Conservation (phyloP, 1,284 basidiomycete species). For the Irpex sp. region DNA sequence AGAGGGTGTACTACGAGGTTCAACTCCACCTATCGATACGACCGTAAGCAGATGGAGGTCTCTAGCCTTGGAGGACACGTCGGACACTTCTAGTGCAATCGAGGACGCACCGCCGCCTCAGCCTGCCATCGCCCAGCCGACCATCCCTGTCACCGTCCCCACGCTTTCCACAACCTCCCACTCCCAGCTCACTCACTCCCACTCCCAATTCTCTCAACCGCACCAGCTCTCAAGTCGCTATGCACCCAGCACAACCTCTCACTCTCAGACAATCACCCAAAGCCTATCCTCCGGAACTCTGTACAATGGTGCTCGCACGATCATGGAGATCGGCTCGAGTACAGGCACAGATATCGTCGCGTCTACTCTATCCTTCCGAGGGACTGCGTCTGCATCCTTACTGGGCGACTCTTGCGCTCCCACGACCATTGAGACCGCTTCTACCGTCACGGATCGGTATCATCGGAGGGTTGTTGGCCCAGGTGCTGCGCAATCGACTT, state of each 20-base stretch:
- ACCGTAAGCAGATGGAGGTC: conserved; percentile 3
- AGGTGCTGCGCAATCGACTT: not conserved
- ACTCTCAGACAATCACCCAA: not conserved
- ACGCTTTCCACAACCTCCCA: not conserved
- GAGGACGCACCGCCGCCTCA: not conserved
- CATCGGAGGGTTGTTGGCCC: not conserved
- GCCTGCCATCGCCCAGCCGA: not conserved
- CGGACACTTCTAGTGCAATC: not conserved
- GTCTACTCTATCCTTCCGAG: conserved; percentile 9
- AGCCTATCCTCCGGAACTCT: not conserved
- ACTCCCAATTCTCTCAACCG: not conserved
- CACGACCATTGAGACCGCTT: not conserved
- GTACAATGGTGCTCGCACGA: not conserved
- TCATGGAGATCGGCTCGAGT: conserved; percentile 9
- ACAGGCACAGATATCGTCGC: conserved; percentile 12
- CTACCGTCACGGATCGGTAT: not conserved
- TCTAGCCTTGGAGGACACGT: not conserved
- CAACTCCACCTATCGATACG: conserved; percentile 3
- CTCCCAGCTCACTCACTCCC: not conserved
- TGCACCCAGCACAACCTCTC: not conserved
- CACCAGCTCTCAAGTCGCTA: not conserved
- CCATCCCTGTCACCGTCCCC: not conserved
- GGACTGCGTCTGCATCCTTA: conserved; percentile 1
- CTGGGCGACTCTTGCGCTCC: conserved; percentile 10
- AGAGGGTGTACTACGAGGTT: not conserved